phyloP scores from a whole-genome alignment of 2,329 filamentous ascomycete species.

The Botrytis deweyae region DNA sequence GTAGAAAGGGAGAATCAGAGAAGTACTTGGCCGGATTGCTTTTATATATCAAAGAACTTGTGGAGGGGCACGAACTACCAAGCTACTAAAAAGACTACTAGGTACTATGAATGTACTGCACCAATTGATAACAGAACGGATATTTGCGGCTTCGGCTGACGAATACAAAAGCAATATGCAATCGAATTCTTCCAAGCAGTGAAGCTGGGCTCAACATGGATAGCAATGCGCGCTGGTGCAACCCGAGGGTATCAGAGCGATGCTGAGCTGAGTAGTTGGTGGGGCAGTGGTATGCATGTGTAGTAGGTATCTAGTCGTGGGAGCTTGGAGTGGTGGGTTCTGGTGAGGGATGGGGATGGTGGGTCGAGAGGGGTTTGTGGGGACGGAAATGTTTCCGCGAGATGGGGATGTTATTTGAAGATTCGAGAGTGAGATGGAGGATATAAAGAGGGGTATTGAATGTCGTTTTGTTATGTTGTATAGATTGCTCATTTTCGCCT shows the following conservation, averaged over 20 bases:
- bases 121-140: neutral
- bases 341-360: neutral
- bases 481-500: neutral
- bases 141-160: neutral
- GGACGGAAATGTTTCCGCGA: slow-evolving; percentile 9
- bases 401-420: neutral
- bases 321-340: neutral
- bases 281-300: neutral
- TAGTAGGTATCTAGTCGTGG: neutral
- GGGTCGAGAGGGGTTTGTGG: slow-evolving; percentile 3
- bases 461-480: neutral
- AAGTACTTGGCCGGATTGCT: neutral
- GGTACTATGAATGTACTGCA: neutral
- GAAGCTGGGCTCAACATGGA: neutral
- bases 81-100: neutral
- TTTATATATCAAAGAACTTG: neutral
- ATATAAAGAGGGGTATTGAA: neutral
- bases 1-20: neutral
- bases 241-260: neutral
- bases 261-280: neutral
- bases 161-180: neutral
- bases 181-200: neutral
- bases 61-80: neutral
- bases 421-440: neutral
- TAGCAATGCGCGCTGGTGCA: neutral